Percentiles rank a stretch among this genome's conserved stretches.
phyloP scores from a whole-genome alignment of 495 filamentous ascomycete genomes.

The Xylaria curta region DNA sequence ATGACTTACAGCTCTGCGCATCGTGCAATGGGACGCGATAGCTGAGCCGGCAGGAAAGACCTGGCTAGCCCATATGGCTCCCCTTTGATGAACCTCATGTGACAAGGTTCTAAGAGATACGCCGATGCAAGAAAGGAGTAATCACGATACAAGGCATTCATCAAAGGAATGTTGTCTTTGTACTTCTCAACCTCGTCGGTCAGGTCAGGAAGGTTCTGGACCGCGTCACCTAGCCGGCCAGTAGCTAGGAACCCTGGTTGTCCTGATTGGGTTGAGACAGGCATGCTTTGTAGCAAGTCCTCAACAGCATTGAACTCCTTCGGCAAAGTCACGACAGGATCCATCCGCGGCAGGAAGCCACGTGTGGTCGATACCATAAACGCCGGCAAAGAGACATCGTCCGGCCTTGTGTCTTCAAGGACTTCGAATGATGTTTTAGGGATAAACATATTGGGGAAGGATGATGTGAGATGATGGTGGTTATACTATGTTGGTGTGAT shows the following conservation, averaged over 20 bases:
- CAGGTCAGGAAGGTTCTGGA: slow-evolving; percentile 75
- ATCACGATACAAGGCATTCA: slow-evolving; percentile 87
- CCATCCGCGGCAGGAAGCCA: slow-evolving; percentile 75
- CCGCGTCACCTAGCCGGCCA: slow-evolving; percentile 71
- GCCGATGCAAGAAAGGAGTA: slow-evolving; percentile 89
- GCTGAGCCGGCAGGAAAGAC: slow-evolving; percentile 68
- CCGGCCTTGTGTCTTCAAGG: slow-evolving; percentile 47
- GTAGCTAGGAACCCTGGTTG: slow-evolving; percentile 77
- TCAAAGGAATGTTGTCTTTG: slow-evolving; percentile 68
- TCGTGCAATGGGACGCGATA: slow-evolving; percentile 76
- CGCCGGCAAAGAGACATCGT: slow-evolving; percentile 64
- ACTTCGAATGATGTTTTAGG: slow-evolving; percentile 44
- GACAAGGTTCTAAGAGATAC: slow-evolving; percentile 94
- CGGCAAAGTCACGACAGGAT: slow-evolving; percentile 68
- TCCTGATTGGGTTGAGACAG: slow-evolving; percentile 72
- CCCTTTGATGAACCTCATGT: slow-evolving; percentile 70
- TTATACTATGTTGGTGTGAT: background rate
- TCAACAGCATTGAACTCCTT: slow-evolving; percentile 71
- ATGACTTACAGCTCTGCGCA: slow-evolving; percentile 76
- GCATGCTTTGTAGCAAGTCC: slow-evolving; percentile 73
- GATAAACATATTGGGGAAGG: slow-evolving; percentile 32
- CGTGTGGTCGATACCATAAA: slow-evolving; percentile 88
- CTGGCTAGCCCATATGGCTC: slow-evolving; percentile 78
- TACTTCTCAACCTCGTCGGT: slow-evolving; percentile 73
- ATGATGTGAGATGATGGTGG: slow-evolving; percentile 3